Base-by-base conservation (phyloP, 805 yeast species). In the Candida gorgasii region DNA sequence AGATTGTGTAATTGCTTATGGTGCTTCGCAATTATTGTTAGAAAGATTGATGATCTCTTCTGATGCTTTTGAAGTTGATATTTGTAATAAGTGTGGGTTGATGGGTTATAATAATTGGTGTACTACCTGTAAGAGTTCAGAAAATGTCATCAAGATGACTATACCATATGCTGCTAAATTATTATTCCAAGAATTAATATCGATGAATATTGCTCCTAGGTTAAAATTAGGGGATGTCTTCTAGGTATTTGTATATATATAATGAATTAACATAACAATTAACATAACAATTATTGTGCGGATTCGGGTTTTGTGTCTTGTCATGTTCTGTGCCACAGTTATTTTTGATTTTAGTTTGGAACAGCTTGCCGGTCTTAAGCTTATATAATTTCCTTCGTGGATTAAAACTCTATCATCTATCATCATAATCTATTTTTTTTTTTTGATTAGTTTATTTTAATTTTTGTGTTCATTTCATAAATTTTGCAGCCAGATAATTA, bases 171-270 rank as follows among this genome's bases (percentile, higher is more conserved):
- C 99, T n/a, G 99, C 99, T 37, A 93, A 93, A 67, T 73, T 93
- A 56, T 72, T 93, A 55, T 93, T 93, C 88, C 99, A 93, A 72
- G 99, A 93, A 64, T 76, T 93, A 54, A 74, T 93, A 60, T 87
- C 97, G n/a, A 93, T 93, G 99, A 93, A 93, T 65, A 93, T 93
- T 61, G 98, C 99, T 3, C 99, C 99, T 50, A 80, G 98, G 57
- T 75, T 93, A 62, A 85, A 82, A 63, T 67, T 93, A 49, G 93
- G 89, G 19, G 97, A 90, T 65, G 92, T 86, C 7, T 89, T 89
- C 54, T 82, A 51, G 45, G 12, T 22, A 12, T n/a, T n/a, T n/a
- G n/a, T n/a, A n/a, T n/a, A n/a, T 20, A 13, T 22, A 33, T 16
- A 17, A 19, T 33, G n/a, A n/a, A n/a, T n/a, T n/a, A n/a, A n/a